Evolutionary conservation across 1,139 yeast genomes (phyloP), one percentile per base, ranked within the genome.

Genomic region (Debaryomyces singareniensis): DNA sequence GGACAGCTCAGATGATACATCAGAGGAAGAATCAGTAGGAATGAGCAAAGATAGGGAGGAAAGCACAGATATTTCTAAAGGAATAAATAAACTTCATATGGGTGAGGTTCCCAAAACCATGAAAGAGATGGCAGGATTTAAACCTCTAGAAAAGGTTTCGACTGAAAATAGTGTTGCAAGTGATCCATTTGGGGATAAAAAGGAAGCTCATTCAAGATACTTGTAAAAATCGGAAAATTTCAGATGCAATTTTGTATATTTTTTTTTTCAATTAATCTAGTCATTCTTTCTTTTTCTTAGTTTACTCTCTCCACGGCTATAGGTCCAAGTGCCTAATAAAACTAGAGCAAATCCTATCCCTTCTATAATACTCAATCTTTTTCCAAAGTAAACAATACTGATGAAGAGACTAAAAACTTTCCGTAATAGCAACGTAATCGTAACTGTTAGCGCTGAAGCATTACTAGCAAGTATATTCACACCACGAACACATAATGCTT

Each of bases 121-220:
- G n/a, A 44, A 49, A 20, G 11, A 25, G 28, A 16, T 35, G 30
- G 26, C 45, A 34, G n/a, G 22, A 13, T 30, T 28, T 21, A 32
- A 20, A 23, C 13, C 15, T 15, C 30, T 50, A 32, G 35, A 33
- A 32, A 27, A 54, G 40, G 36, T 44, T 2, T 45, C 47, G 5
- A 58, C 68, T 5, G 51, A 47, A 27, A 52, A 45, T 6, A 52
- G 56, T 15, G 46, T 53, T 21, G 67, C 55, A 3, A 69, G 71
- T 33, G 76, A 82, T 53, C 93, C 93, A 2, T 82, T 82, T 57
- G 86, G 82, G 7, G 91, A 82, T 45, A 59, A 65, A 12, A 61
- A 79, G 40, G 75, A 63, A 35, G 68, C 70, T 6, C n/a, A 18
- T 18, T 18, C 21, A 7, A 18, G 21, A 18, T 18, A 18, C n/a